Percentiles rank a stretch among this genome's conserved stretches.
phyloP scores from a whole-genome alignment of 768 basidiomycete species.

The Trametes coccinea region DNA sequence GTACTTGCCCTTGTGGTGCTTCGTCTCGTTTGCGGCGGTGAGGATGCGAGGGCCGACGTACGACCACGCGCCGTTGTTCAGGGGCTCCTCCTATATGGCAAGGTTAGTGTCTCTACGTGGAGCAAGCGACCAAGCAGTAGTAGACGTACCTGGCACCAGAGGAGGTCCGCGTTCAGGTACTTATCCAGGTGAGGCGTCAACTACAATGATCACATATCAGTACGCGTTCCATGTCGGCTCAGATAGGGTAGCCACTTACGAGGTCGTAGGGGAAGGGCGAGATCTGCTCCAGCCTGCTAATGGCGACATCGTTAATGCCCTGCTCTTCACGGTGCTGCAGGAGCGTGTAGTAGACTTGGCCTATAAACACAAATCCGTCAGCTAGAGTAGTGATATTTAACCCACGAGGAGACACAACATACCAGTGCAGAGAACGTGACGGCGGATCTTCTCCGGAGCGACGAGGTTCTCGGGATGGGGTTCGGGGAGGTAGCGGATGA shows the following conservation, averaged over 20 bases:
- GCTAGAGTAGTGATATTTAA: too few species aligned
- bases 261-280: slow-evolving; percentile 97
- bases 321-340: slow-evolving; percentile 87
- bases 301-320: slow-evolving; percentile 90
- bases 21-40: slow-evolving; percentile 85
- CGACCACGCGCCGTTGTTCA: slow-evolving; percentile 97
- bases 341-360: slow-evolving; percentile 93
- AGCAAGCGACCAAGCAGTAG: neutral
- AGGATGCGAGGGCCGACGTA: slow-evolving; percentile 92
- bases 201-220: slow-evolving; percentile 40
- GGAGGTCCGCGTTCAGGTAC: slow-evolving; percentile 91
- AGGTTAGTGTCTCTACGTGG: neutral
- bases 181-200: slow-evolving; percentile 91
- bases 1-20: slow-evolving; percentile 89
- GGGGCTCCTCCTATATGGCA: slow-evolving; percentile 73
- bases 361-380: too few species aligned
- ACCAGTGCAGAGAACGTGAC: slow-evolving; percentile 90
- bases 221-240: neutral
- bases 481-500: slow-evolving; percentile 94
- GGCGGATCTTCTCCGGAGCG: slow-evolving; percentile 80
- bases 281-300: slow-evolving; percentile 91
- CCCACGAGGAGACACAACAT: too few species aligned
- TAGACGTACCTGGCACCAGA: slow-evolving; percentile 80
- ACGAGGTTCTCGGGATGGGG: slow-evolving; percentile 70
- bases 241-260: slow-evolving; percentile 42